phyloP scores from a whole-genome alignment of 208 protist genomes.

The Strigomonas galati region DNA sequence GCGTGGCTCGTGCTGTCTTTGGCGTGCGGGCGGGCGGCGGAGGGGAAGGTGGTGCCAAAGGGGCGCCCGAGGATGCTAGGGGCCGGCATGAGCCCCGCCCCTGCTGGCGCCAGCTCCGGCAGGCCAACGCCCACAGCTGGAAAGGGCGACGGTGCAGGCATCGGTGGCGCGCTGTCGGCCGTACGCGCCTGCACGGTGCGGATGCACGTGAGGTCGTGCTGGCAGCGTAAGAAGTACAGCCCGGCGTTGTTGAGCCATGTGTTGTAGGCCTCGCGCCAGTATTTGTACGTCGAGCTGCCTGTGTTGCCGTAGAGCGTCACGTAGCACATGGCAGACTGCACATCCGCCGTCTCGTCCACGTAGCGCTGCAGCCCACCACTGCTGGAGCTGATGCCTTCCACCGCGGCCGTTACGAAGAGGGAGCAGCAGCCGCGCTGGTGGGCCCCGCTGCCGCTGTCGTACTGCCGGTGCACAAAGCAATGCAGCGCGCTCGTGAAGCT shows the following conservation, averaged over 20 bases:
- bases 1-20: too few relatives aligned
- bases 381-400: constrained; percentile 33
- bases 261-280: constrained; percentile 68
- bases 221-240: constrained; percentile 46
- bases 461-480: constrained; percentile 40
- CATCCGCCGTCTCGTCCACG: constrained; percentile 72
- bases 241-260: constrained; percentile 53
- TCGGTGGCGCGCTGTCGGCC: not conserved
- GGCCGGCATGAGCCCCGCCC: constrained; percentile 7
- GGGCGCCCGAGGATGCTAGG: constrained; percentile 9
- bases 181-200: constrained; percentile 36
- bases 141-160: not conserved
- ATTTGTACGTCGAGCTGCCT: constrained; percentile 17
- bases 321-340: constrained; percentile 69
- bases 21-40: too few relatives aligned
- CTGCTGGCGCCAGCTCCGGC: not conserved
- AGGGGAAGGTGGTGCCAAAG: not conserved
- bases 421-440: constrained; percentile 22
- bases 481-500: constrained; percentile 38
- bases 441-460: not conserved
- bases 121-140: not conserved
- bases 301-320: constrained; percentile 40
- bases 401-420: constrained; percentile 57
- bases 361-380: constrained; percentile 57
- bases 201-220: constrained; percentile 51